phyloP scores from a whole-genome alignment of 2,329 filamentous ascomycete genomes.

The Stachybotrys echinatus region DNA sequence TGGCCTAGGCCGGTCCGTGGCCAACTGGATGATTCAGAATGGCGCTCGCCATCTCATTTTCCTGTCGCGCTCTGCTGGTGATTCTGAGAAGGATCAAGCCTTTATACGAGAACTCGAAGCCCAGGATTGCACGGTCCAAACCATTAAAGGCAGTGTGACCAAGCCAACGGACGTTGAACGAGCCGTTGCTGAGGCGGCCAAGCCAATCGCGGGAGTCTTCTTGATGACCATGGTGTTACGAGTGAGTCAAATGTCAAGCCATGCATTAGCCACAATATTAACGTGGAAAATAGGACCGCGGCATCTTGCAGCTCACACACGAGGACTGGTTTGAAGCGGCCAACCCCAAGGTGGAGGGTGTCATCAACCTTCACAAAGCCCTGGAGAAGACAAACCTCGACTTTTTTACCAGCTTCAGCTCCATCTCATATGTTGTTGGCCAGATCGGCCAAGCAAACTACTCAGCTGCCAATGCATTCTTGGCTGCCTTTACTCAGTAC shows the following conservation, averaged over 20 bases:
- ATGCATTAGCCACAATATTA: background rate
- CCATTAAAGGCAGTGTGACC: constrained; percentile 17
- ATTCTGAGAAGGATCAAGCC: background rate
- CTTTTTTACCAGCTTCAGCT: constrained; percentile 24
- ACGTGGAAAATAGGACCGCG: background rate
- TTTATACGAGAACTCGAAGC: background rate
- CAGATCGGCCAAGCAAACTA: constrained; percentile 26
- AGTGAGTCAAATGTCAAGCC: background rate
- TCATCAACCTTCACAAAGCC: constrained; percentile 24
- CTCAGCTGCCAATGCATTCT: constrained; percentile 14
- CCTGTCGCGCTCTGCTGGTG: constrained; percentile 6
- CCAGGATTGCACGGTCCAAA: background rate
- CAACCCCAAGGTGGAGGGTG: constrained; percentile 23
- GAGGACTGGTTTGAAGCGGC: constrained; percentile 16
- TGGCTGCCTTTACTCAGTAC: constrained; percentile 20
- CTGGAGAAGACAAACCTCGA: constrained; percentile 9
- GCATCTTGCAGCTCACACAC: constrained; percentile 4
- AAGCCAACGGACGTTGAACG: background rate
- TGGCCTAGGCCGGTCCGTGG: constrained; percentile 21
- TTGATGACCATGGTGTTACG: constrained; percentile 20
- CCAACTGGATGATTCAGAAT: constrained; percentile 21
- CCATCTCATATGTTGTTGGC: constrained; percentile 17
- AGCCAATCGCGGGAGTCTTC: constrained; percentile 3
- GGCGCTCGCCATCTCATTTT: constrained; percentile 20
- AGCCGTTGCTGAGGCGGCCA: background rate